Conservation (phyloP, 2,329 filamentous ascomycete species). For the Amylocarpus encephaloides region DNA sequence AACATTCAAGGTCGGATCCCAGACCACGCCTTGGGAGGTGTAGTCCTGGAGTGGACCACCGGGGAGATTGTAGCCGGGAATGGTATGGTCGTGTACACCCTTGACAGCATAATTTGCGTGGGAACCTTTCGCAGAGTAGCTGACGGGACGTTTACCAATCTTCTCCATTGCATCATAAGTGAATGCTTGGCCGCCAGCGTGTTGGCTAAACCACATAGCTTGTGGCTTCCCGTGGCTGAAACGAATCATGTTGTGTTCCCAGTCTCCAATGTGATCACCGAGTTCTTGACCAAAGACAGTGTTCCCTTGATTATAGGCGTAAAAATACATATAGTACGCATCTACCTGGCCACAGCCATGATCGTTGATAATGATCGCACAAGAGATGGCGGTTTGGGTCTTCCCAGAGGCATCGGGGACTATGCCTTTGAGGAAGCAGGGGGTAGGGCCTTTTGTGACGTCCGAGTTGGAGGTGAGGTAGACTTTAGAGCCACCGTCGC, state of each 20-base stretch:
- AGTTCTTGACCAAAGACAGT: slow-evolving; percentile 28
- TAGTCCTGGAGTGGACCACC: slow-evolving; percentile 47
- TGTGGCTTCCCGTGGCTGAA: slow-evolving; percentile 50
- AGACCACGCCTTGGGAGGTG: slow-evolving; percentile 47
- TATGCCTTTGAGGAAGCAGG: slow-evolving; percentile 46
- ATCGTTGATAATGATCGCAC: slow-evolving; percentile 50
- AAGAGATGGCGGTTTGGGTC: slow-evolving; percentile 43
- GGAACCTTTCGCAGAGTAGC: slow-evolving; percentile 53
- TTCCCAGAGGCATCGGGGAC: slow-evolving; percentile 45
- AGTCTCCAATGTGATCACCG: slow-evolving; percentile 54
- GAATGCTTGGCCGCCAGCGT: slow-evolving; percentile 57
- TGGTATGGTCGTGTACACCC: slow-evolving; percentile 56
- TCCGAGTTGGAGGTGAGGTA: slow-evolving; percentile 44
- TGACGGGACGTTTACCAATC: slow-evolving; percentile 45
- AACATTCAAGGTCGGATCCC: slow-evolving; percentile 52
- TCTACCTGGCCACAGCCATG: slow-evolving; percentile 43
- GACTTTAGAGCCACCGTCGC: slow-evolving; percentile 35
- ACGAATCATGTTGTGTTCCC: slow-evolving; percentile 63
- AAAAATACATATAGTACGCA: slow-evolving; percentile 33
- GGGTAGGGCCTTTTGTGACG: slow-evolving; percentile 39
- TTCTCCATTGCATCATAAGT: slow-evolving; percentile 50
- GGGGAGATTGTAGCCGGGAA: slow-evolving; percentile 53
- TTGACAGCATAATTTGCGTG: slow-evolving; percentile 59
- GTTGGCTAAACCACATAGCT: slow-evolving; percentile 57
- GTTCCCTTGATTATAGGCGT: slow-evolving; percentile 31